Base-by-base conservation (phyloP, 169 alveolate species). In the Plasmodium knowlesi region DNA sequence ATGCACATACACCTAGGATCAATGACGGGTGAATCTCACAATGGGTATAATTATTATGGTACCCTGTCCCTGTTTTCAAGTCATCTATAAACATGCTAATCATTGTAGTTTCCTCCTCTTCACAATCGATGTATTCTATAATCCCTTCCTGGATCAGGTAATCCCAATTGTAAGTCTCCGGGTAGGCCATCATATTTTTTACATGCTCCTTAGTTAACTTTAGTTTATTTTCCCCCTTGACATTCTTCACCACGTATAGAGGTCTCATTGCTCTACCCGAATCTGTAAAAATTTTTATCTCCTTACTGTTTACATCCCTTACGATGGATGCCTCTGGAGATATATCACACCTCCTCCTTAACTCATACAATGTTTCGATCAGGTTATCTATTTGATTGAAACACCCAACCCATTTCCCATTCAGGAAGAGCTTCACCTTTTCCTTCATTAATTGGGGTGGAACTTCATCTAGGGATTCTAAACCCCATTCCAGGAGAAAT, bases 1-100 rank as follows among this genome's bases (percentile, higher is more conserved):
- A 98, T 25, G 99, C 99, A 95, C 99, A 99, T n/a, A 99, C 99
- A 8, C 99, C 99, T 88, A 99, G 96, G 41, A 99, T 99, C 99
- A 99, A 97, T 5, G 99, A 98, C 1, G 99, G 99, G 95, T 99
- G 99, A 82, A 99, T 99, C 98, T 99, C 99, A 92, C 99, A 99
- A 93, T 99, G 99, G 25, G 99, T 99, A 96, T 98, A 99, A 25
- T 99, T 98, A 80, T 96, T 96, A 82, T 98, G 95, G 92, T 98
- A 97, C 25, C 97, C 98, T 30, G 95, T 96, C 84, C 96, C 96
- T 12, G 83, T 94, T 37, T 95, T 95, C 30, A 99, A 96, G 84
- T 99, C 99, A 78, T 97, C 98, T 39, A 99, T 97, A 89, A 98
- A 99, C 99, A 99, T 99, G n/a, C 99, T 99, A 12, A 99, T 98